Evolutionary conservation across 2,329 filamentous ascomycete genomes (phyloP), one percentile per base, ranked within the genome.

Genomic region (Cryphonectria carpinicola): DNA sequence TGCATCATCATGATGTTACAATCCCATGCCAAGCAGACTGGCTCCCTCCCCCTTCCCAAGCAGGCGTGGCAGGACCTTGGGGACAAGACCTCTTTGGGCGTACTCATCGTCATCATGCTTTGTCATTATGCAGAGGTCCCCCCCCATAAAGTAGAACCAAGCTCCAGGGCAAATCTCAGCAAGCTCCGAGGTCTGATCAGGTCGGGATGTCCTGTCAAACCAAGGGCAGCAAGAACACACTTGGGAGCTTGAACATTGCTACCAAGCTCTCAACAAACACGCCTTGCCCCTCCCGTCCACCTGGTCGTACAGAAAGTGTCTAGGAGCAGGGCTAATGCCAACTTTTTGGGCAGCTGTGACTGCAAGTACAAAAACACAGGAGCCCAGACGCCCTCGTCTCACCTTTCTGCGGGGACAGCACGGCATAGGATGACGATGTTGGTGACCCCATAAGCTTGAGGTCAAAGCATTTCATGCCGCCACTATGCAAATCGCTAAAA

Each of bases 61-160:
- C 43, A 32, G 32, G 32, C 32, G 32, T 32, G 32, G 32, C 10
- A 65, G 43, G 43, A 65, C 17, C 41, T 3, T 25, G 19, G 43
- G 28, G 7, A 37, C 46, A 37, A 35, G 43, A 32, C 43, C 43
- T 22, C 39, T 49, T 37, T 22, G n/a, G 41, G 63, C 8, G 14
- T 28, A 43, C 41, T 65, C 62, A 49, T 65, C 63, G 63, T 65
- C 63, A 65, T 65, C 41, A n/a, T 32, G 63, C 43, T 65, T 65
- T 65, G 63, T 65, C 43, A 49, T 52, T 32, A 17, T 22, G 37
- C 19, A 49, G 17, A n/a, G 37, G 37, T 39, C 11, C 37, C 37
- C 37, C 11, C 37, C 37, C 37, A 39, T 39, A 39, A 2, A 3
- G 37, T 39, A 28, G 43, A 35, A 22, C 41, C 25, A 32, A 19